These are phyloP conservation scores for Backusella liffmaniae DNA, from an alignment of 192 early-diverging fungal genomes.

Conservation along the genomic window DNA sequence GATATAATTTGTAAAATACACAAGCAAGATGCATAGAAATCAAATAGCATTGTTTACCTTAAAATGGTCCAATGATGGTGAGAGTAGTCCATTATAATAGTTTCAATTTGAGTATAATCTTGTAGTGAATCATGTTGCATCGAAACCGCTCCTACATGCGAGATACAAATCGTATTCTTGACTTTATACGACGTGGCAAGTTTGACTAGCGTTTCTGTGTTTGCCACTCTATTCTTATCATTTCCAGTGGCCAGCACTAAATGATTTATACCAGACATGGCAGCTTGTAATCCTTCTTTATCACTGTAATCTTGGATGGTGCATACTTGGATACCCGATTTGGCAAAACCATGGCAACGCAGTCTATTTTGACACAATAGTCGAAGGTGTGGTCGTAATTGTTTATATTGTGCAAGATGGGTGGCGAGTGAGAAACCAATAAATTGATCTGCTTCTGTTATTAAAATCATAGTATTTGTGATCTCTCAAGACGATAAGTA, in stretches of 20 bases:
- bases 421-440: conserved; percentile 24
- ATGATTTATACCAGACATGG: conserved; percentile 24
- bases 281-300: conserved; percentile 13
- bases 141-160: conserved; percentile 33
- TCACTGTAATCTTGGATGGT: conserved; percentile 18
- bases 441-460: conserved; percentile 33
- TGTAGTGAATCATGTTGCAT: conserved; percentile 1
- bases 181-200: conserved; percentile 20
- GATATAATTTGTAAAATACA: background rate
- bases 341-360: conserved; percentile 16
- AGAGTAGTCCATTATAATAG: conserved; percentile 15
- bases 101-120: conserved; percentile 30
- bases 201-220: conserved; percentile 19
- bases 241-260: conserved; percentile 30
- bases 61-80: conserved; percentile 24
- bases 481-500: background rate
- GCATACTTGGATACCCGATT: conserved; percentile 22
- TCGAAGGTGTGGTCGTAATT: conserved; percentile 13
- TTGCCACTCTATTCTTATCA: conserved; percentile 21
- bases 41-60: conserved; percentile 15
- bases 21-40: background rate
- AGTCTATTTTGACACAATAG: conserved; percentile 21
- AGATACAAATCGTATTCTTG: conserved; percentile 26
- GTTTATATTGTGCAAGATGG: conserved; percentile 19
- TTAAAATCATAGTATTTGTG: conserved; percentile 22